Conservation (phyloP, 345 rosid species). For the Ceriops zippeliana region DNA sequence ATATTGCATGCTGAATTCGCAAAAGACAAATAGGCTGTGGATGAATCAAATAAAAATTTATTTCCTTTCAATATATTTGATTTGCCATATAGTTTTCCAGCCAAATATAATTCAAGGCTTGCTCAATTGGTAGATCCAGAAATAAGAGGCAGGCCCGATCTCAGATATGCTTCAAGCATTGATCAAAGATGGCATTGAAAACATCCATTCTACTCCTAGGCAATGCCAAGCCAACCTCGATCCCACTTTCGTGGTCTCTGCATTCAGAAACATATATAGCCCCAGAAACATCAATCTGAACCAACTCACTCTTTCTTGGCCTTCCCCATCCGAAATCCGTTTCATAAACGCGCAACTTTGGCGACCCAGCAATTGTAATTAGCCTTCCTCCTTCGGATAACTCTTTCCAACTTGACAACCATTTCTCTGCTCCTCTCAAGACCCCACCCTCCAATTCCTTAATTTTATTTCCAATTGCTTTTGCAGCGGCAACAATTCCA, state of each 20-base stretch:
- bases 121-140: too few species aligned
- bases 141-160: not conserved
- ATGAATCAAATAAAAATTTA: too few species aligned
- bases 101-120: too few species aligned
- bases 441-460: constrained; percentile 22
- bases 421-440: constrained; percentile 21
- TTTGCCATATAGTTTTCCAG: too few species aligned
- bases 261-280: constrained; percentile 19
- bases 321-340: constrained; percentile 48
- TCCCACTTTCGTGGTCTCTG: constrained; percentile 26
- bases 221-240: constrained; percentile 35
- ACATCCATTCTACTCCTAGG: constrained; percentile 19
- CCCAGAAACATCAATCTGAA: constrained; percentile 22
- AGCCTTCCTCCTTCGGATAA: not conserved
- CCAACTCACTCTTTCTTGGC: constrained; percentile 27
- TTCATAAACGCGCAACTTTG: constrained; percentile 22
- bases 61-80: too few species aligned
- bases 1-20: too few species aligned
- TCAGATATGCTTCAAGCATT: constrained; percentile 1
- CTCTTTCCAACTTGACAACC: constrained; percentile 10
- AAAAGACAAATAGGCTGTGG: too few species aligned
- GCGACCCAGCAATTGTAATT: constrained; percentile 30
- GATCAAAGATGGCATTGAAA: constrained; percentile 10
- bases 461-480: constrained; percentile 23
- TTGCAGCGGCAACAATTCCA: constrained; percentile 37